A percentile compares a stretch with the other conserved stretches of the same genome.
Evolutionary conservation across 352 stramenopile species (phyloP).

Genomic region (Plasmopara halstedii): DNA sequence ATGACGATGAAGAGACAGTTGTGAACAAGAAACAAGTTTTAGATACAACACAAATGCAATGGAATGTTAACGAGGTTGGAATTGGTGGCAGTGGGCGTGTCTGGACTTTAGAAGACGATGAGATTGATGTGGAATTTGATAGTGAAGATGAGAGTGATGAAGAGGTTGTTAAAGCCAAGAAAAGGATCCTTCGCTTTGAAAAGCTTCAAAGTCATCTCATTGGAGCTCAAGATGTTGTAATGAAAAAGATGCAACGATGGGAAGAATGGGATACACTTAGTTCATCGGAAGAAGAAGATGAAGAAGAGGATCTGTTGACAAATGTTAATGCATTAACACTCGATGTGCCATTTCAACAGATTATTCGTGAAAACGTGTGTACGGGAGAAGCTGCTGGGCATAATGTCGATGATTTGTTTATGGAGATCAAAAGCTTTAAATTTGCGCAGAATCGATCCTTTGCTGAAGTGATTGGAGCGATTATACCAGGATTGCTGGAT

Average conservation of each 20-base stretch:
- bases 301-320: slow-evolving; percentile 47
- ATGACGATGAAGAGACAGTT: slow-evolving; percentile 37
- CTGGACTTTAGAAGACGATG: slow-evolving; percentile 82
- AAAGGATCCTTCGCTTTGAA: slow-evolving; percentile 31
- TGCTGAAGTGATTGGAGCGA: slow-evolving; percentile 65
- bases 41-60: slow-evolving; percentile 21
- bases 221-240: slow-evolving; percentile 52
- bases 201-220: slow-evolving; percentile 71
- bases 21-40: slow-evolving; percentile 4
- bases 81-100: slow-evolving; percentile 57
- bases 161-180: slow-evolving; percentile 19
- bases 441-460: slow-evolving; percentile 89
- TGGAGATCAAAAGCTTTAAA: slow-evolving; percentile 93
- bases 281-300: slow-evolving; percentile 69
- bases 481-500: slow-evolving; percentile 66
- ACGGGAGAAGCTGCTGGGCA: slow-evolving; percentile 65
- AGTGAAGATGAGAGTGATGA: slow-evolving; percentile 53
- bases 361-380: slow-evolving; percentile 78
- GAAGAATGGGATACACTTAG: slow-evolving; percentile 76
- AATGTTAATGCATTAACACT: slow-evolving; percentile 25
- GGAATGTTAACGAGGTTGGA: slow-evolving; percentile 65
- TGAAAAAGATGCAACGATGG: slow-evolving; percentile 49
- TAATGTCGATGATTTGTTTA: slow-evolving; percentile 86
- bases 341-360: slow-evolving; percentile 59
- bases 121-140: slow-evolving; percentile 63